phyloP scores from a whole-genome alignment of 257 asterid species.

The Gardenia jasminoides region DNA sequence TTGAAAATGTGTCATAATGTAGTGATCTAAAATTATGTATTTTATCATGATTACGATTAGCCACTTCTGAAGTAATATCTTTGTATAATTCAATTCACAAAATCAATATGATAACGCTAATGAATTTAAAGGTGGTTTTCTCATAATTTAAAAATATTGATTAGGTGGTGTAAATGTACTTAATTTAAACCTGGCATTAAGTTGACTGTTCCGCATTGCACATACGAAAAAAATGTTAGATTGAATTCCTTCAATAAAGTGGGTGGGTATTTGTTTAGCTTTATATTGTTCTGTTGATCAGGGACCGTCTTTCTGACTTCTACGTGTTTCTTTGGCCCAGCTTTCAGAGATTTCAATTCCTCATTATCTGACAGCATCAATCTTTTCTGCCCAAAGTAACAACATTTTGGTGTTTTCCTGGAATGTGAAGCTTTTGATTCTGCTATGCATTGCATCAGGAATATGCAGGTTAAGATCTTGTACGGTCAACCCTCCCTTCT shows the following conservation, averaged over 20 bases:
- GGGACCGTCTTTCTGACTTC: slow-evolving; percentile 7
- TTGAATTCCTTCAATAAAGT: neutral
- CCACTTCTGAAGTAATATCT: too few relatives aligned
- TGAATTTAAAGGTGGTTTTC: too few relatives aligned
- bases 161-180: too few relatives aligned
- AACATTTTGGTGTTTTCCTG: slow-evolving; percentile 57
- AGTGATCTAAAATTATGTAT: too few relatives aligned
- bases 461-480: slow-evolving; percentile 88
- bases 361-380: slow-evolving; percentile 80
- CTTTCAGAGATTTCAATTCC: slow-evolving; percentile 88
- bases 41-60: too few relatives aligned
- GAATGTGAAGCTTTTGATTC: slow-evolving; percentile 64
- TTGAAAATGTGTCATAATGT: too few relatives aligned
- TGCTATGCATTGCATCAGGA: slow-evolving; percentile 68
- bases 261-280: too few relatives aligned
- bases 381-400: slow-evolving; percentile 87
- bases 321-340: slow-evolving; percentile 43
- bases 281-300: neutral
- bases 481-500: slow-evolving; percentile 61
- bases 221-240: neutral
- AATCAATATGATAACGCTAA: too few relatives aligned
- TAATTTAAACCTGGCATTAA: too few relatives aligned
- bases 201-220: too few relatives aligned
- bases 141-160: too few relatives aligned
- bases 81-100: too few relatives aligned